Evolutionary conservation across 1,284 basidiomycete genomes (phyloP).

Genomic region (Malassezia nana): DNA sequence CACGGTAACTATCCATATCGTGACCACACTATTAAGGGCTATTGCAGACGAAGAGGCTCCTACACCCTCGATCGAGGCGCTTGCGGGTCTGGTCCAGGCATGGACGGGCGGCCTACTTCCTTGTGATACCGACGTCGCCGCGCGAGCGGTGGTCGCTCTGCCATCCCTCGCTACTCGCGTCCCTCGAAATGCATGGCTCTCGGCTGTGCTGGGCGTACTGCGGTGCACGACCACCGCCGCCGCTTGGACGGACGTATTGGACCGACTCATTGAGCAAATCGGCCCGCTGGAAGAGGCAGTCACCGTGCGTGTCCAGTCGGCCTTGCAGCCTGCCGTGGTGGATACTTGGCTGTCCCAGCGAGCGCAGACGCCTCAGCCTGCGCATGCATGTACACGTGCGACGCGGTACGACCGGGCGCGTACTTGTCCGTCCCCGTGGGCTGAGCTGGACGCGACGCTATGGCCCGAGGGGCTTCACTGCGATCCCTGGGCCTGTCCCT

Average conservation of each 20-base stretch:
- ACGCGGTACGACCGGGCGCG: neutral
- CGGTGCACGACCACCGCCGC: neutral
- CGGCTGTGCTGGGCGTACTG: neutral
- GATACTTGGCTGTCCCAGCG: neutral
- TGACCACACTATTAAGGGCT: neutral
- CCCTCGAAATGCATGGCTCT: neutral
- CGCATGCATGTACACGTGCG: too few species aligned
- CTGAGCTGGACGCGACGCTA: neutral
- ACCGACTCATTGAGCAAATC: neutral
- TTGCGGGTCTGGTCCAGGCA: slow-evolving; percentile 3
- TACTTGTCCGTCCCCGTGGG: neutral
- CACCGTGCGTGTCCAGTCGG: neutral
- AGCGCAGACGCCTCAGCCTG: too few species aligned
- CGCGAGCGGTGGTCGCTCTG: neutral
- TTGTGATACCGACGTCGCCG: neutral
- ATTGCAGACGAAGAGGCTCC: neutral
- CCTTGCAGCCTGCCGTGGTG: neutral
- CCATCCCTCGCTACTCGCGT: neutral
- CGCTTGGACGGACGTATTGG: neutral
- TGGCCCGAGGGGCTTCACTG: neutral
- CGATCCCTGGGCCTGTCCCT: slow-evolving; percentile 3
- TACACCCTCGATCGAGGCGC: neutral
- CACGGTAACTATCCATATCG: neutral
- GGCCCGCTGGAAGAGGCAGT: neutral
- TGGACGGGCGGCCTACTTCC: neutral